Conservation (phyloP, 768 basidiomycete species). For the Hericium coralloides region DNA sequence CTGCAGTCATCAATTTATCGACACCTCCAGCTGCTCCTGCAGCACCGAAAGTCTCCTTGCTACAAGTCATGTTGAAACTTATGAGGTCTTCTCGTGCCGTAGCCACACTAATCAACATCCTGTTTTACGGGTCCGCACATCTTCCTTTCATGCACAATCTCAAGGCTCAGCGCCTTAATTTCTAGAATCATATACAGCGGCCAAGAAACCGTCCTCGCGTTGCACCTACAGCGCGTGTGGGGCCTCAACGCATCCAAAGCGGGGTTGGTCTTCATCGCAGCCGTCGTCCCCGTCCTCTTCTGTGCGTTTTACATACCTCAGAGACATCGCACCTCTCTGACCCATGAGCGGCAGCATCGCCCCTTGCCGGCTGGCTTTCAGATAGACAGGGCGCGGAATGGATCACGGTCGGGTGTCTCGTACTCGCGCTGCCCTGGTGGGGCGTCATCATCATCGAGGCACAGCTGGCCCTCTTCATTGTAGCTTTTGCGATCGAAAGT, state of each 20-base stretch:
- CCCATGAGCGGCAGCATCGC: constrained; percentile 33
- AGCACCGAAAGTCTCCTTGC: background rate
- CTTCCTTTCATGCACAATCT: background rate
- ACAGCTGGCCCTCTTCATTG: constrained; percentile 40
- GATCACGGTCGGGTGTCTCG: constrained; percentile 37
- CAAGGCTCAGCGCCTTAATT: background rate
- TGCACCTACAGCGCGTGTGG: constrained; percentile 26
- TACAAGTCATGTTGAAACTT: constrained; percentile 17
- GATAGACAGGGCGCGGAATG: constrained; percentile 53
- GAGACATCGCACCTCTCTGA: background rate
- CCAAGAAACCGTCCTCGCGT: constrained; percentile 27
- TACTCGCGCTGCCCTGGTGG: constrained; percentile 59
- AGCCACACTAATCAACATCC: constrained; percentile 19
- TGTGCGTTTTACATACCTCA: constrained; percentile 33
- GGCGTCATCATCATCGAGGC: constrained; percentile 38
- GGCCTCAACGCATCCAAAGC: constrained; percentile 30
- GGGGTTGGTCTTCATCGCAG: constrained; percentile 60
- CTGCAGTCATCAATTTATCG: too few species aligned
- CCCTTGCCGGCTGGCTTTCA: constrained; percentile 46
- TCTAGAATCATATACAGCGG: constrained; percentile 19
- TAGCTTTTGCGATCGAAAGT: constrained; percentile 48
- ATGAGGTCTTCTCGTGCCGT: constrained; percentile 19
- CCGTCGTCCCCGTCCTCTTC: constrained; percentile 53
- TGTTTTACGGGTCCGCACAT: constrained; percentile 27
- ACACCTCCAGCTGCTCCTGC: too few species aligned